Conservation (phyloP, 2,329 filamentous ascomycete species). For the Sporothrix inflata region DNA sequence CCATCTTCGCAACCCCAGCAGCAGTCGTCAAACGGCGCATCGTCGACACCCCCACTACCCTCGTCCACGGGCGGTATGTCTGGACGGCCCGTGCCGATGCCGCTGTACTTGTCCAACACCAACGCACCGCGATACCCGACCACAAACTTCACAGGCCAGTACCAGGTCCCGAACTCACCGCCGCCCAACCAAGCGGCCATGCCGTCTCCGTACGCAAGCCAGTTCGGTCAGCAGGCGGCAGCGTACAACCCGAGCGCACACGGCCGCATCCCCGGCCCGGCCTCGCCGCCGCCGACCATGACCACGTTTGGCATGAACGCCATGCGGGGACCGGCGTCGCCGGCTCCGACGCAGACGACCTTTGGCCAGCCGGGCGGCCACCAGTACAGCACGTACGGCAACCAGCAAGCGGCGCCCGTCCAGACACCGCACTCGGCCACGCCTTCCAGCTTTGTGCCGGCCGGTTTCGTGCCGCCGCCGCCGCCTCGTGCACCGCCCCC, state of each 20-base stretch:
- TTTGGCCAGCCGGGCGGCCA: constrained; percentile 51
- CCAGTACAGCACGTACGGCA: constrained; percentile 54
- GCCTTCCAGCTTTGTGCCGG: constrained; percentile 51
- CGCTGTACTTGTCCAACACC: constrained; percentile 44
- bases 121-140: constrained; percentile 54
- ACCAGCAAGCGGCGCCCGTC: constrained; percentile 47
- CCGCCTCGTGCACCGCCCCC: constrained; percentile 66
- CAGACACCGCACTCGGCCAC: constrained; percentile 45
- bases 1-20: constrained; percentile 41
- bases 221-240: constrained; percentile 50
- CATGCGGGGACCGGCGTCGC: constrained; percentile 51
- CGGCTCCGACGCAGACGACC: constrained; percentile 64
- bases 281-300: constrained; percentile 48
- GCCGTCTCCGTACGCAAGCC: constrained; percentile 40
- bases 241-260: constrained; percentile 62
- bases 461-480: constrained; percentile 65
- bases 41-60: constrained; percentile 25
- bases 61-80: constrained; percentile 30
- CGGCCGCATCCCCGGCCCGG: constrained; percentile 60
- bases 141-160: constrained; percentile 59
- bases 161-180: constrained; percentile 61
- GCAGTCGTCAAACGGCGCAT: background rate
- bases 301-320: constrained; percentile 43
- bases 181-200: constrained; percentile 53
- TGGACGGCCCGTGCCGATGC: constrained; percentile 42